Percentiles rank a stretch among this genome's conserved stretches.
Evolutionary conservation across 169 alveolate species (phyloP).

Genomic region (Plasmodium gaboni): DNA sequence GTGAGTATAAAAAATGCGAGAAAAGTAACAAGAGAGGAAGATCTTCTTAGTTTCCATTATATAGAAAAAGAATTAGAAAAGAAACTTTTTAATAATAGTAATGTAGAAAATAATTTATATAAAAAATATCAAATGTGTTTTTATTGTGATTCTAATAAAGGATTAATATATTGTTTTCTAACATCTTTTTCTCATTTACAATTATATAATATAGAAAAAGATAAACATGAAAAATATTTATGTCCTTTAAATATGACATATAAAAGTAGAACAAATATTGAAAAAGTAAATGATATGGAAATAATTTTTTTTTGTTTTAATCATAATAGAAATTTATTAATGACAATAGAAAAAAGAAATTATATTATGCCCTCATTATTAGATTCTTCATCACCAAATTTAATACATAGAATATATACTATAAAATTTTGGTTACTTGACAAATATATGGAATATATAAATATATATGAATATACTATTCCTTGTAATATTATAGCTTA

Average conservation of each 20-base stretch:
- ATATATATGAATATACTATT: neutral
- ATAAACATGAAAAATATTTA: constrained; percentile 33
- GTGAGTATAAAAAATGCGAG: neutral
- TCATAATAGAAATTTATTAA: constrained; percentile 29
- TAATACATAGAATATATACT: constrained; percentile 2
- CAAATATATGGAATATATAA: constrained; percentile 1
- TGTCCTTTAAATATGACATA: constrained; percentile 39
- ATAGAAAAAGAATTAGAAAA: constrained; percentile 43
- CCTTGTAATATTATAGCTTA: neutral
- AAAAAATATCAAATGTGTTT: constrained; percentile 38
- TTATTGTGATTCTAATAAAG: constrained; percentile 53
- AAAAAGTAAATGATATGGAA: constrained; percentile 54
- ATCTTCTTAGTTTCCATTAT: constrained; percentile 8
- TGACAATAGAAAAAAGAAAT: constrained; percentile 67
- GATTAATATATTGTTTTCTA: constrained; percentile 30
- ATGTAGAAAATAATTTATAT: constrained; percentile 45
- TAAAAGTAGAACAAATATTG: constrained; percentile 43
- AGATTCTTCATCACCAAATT: neutral
- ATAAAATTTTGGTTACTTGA: constrained; percentile 17
- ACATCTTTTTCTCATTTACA: constrained; percentile 33
- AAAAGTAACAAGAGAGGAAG: neutral
- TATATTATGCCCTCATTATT: neutral
- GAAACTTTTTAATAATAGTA: constrained; percentile 20
- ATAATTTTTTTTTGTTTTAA: constrained; percentile 20
- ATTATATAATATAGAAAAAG: constrained; percentile 37